Conservation (phyloP, 768 basidiomycete genomes). For the Psilocybe subaeruginosa region DNA sequence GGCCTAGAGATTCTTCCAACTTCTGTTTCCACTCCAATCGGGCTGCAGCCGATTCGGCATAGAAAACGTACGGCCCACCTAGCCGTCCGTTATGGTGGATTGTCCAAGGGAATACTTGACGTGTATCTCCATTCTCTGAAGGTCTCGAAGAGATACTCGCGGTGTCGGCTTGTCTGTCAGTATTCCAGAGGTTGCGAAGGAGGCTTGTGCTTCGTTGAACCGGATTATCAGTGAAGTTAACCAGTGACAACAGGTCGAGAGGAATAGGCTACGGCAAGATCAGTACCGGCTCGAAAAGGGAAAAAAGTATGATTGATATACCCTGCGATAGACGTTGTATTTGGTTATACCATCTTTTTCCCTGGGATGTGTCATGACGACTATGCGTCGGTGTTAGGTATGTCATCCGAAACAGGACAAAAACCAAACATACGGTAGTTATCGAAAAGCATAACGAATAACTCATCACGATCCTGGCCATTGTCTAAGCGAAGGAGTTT, state of each 20-base stretch:
- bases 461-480: conserved; percentile 64
- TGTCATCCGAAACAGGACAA: not conserved
- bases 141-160: conserved; percentile 23
- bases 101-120: conserved; percentile 82
- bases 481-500: conserved; percentile 74
- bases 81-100: conserved; percentile 87
- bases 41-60: conserved; percentile 73
- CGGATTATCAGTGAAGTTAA: conserved; percentile 78
- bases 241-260: conserved; percentile 82
- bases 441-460: conserved; percentile 91
- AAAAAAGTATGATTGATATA: conserved; percentile 35
- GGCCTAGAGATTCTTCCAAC: conserved; percentile 85
- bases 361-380: conserved; percentile 83
- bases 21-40: conserved; percentile 89
- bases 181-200: conserved; percentile 63
- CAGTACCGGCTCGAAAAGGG: conserved; percentile 27
- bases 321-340: conserved; percentile 79
- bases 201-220: conserved; percentile 71
- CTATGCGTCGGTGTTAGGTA: conserved; percentile 37
- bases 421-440: conserved; percentile 75
- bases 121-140: conserved; percentile 55
- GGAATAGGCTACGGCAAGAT: conserved; percentile 74
- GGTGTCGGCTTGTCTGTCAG: conserved; percentile 21
- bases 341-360: conserved; percentile 75
- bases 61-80: conserved; percentile 83